Percentiles rank a stretch among this genome's conserved stretches.
Evolutionary conservation across 345 rosid genomes (phyloP).

Genomic region (Citrus glauca): DNA sequence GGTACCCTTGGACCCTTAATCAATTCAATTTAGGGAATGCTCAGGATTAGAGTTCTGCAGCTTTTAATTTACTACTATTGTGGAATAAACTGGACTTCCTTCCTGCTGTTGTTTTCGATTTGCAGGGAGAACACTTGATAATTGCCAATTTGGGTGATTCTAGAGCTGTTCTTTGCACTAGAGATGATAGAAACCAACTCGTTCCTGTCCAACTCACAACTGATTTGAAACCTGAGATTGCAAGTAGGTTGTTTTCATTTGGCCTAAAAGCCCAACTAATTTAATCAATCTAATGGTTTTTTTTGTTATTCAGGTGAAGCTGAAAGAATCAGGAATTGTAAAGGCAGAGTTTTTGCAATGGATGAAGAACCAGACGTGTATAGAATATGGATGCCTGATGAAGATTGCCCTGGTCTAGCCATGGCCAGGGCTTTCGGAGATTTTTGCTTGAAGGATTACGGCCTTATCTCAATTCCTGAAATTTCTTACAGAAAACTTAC

Average conservation of each 20-base stretch:
- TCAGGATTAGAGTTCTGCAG: background rate
- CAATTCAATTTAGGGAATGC: background rate
- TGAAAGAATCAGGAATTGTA: slow-evolving; percentile 59
- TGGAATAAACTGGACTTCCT: background rate
- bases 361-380: slow-evolving; percentile 74
- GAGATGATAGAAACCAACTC: slow-evolving; percentile 47
- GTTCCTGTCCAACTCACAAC: slow-evolving; percentile 77
- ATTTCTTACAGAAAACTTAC: slow-evolving; percentile 62
- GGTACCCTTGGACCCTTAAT: slow-evolving; percentile 31
- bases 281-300: background rate
- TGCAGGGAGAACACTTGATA: slow-evolving; percentile 77
- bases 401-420: slow-evolving; percentile 92
- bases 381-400: slow-evolving; percentile 94
- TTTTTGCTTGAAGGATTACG: slow-evolving; percentile 91
- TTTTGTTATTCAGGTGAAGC: slow-evolving; percentile 60
- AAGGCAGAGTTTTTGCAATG: slow-evolving; percentile 83
- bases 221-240: slow-evolving; percentile 78
- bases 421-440: slow-evolving; percentile 98
- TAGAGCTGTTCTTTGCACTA: slow-evolving; percentile 81
- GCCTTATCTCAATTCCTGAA: slow-evolving; percentile 73
- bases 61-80: too few relatives aligned
- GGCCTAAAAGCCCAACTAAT: background rate
- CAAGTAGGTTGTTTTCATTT: slow-evolving; percentile 37
- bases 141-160: slow-evolving; percentile 91
- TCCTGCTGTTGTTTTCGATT: background rate